A percentile compares a stretch with the other conserved stretches of the same genome.
phyloP scores from a whole-genome alignment of 192 early-diverging fungal genomes.

The Dissophora globulifera region DNA sequence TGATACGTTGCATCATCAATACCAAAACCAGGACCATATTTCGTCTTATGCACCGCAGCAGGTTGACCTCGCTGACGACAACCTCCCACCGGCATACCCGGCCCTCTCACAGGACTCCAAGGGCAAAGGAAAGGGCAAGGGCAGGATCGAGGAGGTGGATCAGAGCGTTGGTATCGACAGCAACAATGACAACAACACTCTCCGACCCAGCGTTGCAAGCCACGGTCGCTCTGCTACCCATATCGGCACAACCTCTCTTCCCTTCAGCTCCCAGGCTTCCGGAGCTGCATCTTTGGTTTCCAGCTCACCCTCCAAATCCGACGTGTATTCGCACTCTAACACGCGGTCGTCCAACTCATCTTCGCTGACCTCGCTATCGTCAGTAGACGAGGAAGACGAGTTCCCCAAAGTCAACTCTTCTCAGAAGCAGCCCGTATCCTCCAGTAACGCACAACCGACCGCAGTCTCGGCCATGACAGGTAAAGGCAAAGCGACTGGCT shows the following conservation, averaged over 20 bases:
- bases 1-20: not conserved
- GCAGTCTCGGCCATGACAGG: not conserved
- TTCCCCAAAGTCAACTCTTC: not conserved
- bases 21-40: not conserved
- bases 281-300: conserved; percentile 1
- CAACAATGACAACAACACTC: not conserved
- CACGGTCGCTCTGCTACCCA: conserved; percentile 10
- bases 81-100: too few species aligned
- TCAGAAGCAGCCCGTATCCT: not conserved
- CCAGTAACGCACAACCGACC: not conserved
- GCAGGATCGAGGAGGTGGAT: too few species aligned
- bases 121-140: too few species aligned
- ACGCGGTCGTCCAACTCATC: conserved; percentile 25
- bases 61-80: too few species aligned
- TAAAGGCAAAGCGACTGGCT: not conserved
- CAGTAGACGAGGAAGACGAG: conserved; percentile 28
- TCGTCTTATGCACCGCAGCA: too few species aligned
- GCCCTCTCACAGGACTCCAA: too few species aligned
- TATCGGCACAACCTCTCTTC: not conserved
- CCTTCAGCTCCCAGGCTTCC: not conserved
- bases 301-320: conserved; percentile 13
- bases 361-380: conserved; percentile 20
- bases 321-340: conserved; percentile 13
- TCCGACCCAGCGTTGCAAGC: not conserved
- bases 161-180: too few species aligned